Evolutionary conservation across 225 moss, liverwort and hornwort genomes (phyloP).

Genomic region (Pleurozium schreberi): DNA sequence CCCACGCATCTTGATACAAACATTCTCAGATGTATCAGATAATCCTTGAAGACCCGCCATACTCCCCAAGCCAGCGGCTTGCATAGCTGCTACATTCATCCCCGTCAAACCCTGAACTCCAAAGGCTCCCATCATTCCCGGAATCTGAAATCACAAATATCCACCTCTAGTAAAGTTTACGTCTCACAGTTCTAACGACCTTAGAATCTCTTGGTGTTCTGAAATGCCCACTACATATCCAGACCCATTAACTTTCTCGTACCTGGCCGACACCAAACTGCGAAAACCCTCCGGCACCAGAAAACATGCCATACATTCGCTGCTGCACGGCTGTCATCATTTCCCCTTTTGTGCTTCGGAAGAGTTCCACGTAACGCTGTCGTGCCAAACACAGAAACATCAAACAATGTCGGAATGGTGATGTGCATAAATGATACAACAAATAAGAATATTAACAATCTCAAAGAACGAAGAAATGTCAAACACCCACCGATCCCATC

Average conservation of each 20-base stretch:
- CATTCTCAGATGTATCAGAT: constrained; percentile 91
- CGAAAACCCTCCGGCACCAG: constrained; percentile 88
- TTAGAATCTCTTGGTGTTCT: neutral
- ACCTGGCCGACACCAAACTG: constrained; percentile 99
- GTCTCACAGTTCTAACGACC: neutral
- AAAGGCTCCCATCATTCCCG: constrained; percentile 99
- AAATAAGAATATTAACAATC: neutral
- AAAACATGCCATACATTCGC: constrained; percentile 99
- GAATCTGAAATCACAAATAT: constrained; percentile 67
- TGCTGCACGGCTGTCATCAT: constrained; percentile 99
- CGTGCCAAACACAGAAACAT: neutral
- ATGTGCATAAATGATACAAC: neutral
- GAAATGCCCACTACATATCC: neutral
- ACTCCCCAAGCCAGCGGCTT: constrained; percentile 90
- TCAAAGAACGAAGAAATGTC: neutral
- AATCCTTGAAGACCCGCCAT: constrained; percentile 75
- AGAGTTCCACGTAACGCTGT: constrained; percentile 99
- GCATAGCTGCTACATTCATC: constrained; percentile 97
- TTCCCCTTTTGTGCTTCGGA: constrained; percentile 98
- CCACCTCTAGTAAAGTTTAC: constrained; percentile 18
- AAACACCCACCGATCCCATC: constrained; percentile 84
- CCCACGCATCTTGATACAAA: constrained; percentile 99
- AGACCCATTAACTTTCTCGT: neutral
- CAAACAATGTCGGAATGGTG: neutral
- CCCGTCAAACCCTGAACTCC: constrained; percentile 99